Percentiles rank a stretch among this genome's conserved stretches.
Conservation (phyloP, 371 early-diverging fungal species). For the Parasitella parasitica region DNA sequence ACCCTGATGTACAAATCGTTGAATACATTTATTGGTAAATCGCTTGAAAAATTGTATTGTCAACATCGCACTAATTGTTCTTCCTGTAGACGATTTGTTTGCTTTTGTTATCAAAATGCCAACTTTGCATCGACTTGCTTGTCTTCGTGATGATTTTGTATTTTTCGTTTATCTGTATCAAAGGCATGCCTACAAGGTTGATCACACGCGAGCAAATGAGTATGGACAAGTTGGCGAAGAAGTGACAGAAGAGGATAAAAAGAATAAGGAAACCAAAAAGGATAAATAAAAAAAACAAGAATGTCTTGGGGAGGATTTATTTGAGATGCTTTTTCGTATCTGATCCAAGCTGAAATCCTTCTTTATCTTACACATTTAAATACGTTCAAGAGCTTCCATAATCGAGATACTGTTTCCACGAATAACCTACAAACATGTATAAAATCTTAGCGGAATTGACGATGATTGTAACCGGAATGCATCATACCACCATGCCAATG, state of each 20-base stretch:
- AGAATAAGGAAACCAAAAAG: slow-evolving; percentile 31
- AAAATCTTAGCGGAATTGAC: not conserved
- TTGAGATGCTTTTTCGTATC: not conserved
- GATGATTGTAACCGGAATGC: not conserved
- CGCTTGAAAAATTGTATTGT: not conserved
- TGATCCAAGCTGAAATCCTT: not conserved
- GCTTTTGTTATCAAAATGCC: slow-evolving; percentile 97
- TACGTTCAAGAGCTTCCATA: slow-evolving; percentile 90
- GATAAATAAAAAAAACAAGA: slow-evolving; percentile 20
- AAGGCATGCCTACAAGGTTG: slow-evolving; percentile 83
- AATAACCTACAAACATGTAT: slow-evolving; percentile 65
- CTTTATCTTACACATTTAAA: slow-evolving; percentile 38
- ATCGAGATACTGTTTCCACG: slow-evolving; percentile 92
- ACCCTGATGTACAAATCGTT: slow-evolving; percentile 94
- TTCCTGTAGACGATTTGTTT: slow-evolving; percentile 82
- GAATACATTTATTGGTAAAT: slow-evolving; percentile 80
- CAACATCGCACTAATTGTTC: not conserved
- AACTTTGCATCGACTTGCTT: slow-evolving; percentile 88
- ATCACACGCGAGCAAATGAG: slow-evolving; percentile 87
- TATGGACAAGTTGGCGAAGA: slow-evolving; percentile 81
- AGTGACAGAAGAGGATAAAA: slow-evolving; percentile 12
- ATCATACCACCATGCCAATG: slow-evolving; percentile 88
- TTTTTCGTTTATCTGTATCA: slow-evolving; percentile 91
- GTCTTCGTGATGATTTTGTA: slow-evolving; percentile 87
- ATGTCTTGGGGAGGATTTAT: not conserved